phyloP scores from a whole-genome alignment of 2,329 filamentous ascomycete species.

The Rachicladosporium sp. region DNA sequence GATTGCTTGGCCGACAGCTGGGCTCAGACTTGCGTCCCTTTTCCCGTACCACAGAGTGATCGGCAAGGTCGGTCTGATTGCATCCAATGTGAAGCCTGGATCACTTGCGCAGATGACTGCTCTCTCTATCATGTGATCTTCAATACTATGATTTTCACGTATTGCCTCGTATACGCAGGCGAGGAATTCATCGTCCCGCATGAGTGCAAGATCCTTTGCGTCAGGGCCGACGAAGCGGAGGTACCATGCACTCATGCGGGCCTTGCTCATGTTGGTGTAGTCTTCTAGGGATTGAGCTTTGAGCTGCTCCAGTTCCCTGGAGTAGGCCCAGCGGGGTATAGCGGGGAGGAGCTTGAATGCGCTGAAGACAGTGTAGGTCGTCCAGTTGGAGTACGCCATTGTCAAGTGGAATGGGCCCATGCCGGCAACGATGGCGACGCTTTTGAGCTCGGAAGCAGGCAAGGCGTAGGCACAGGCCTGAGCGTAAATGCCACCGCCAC shows the following conservation, averaged over 20 bases:
- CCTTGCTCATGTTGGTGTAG: not conserved
- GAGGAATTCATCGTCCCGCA: not conserved
- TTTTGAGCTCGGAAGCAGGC: slow-evolving; percentile 10
- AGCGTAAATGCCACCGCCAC: slow-evolving; percentile 37
- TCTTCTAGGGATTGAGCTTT: not conserved
- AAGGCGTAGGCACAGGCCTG: slow-evolving; percentile 34
- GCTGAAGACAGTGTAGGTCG: not conserved
- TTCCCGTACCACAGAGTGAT: slow-evolving; percentile 1
- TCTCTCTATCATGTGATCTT: not conserved
- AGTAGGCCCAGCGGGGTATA: slow-evolving; percentile 1
- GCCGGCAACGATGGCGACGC: not conserved
- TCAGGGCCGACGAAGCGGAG: not conserved
- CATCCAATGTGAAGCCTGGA: not conserved
- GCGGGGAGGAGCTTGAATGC: not conserved
- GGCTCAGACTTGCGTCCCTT: not conserved
- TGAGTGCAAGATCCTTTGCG: not conserved
- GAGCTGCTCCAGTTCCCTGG: not conserved
- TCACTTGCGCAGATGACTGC: slow-evolving; percentile 1
- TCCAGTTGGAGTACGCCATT: not conserved
- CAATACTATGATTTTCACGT: not conserved
- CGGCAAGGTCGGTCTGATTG: not conserved
- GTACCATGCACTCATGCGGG: not conserved
- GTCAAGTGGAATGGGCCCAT: not conserved
- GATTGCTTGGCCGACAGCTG: not conserved
- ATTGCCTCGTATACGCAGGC: not conserved